Percentiles rank a stretch among this genome's conserved stretches.
These are phyloP conservation scores for Madurella fahalii DNA, from an alignment of 2,329 filamentous ascomycete genomes.

Conservation along the genomic window DNA sequence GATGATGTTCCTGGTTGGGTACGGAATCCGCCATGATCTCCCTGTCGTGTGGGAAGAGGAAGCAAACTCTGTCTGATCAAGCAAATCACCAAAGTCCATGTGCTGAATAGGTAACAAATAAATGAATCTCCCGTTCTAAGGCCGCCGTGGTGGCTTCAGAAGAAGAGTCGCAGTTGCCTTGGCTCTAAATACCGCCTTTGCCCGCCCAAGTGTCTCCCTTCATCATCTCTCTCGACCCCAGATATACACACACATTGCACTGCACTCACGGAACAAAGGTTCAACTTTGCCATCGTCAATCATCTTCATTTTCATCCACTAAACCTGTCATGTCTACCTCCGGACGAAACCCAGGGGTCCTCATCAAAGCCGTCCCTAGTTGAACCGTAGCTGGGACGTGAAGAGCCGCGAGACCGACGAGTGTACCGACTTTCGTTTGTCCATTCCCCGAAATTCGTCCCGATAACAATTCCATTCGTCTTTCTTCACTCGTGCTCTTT, in stretches of 20 bases:
- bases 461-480: slow-evolving; percentile 1
- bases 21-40: slow-evolving; percentile 15
- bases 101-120: background rate
- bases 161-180: background rate
- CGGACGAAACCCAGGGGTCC: background rate
- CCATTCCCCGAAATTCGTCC: background rate
- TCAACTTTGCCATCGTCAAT: slow-evolving; percentile 9
- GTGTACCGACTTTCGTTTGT: background rate
- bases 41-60: background rate
- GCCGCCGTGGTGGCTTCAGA: background rate
- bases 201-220: no score
- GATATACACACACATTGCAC: no score
- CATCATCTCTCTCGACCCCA: no score
- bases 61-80: background rate
- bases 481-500: background rate
- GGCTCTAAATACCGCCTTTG: background rate
- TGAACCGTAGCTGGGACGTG: background rate
- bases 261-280: background rate
- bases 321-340: slow-evolving; percentile 8
- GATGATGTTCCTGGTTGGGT: slow-evolving; percentile 33
- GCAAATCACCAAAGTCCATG: no score
- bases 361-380: background rate
- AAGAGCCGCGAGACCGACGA: background rate
- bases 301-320: slow-evolving; percentile 17
- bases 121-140: background rate